Evolutionary conservation across 2,329 filamentous ascomycete species (phyloP), one percentile per base, ranked within the genome.

Genomic region (Verticillium nonalfalfae): DNA sequence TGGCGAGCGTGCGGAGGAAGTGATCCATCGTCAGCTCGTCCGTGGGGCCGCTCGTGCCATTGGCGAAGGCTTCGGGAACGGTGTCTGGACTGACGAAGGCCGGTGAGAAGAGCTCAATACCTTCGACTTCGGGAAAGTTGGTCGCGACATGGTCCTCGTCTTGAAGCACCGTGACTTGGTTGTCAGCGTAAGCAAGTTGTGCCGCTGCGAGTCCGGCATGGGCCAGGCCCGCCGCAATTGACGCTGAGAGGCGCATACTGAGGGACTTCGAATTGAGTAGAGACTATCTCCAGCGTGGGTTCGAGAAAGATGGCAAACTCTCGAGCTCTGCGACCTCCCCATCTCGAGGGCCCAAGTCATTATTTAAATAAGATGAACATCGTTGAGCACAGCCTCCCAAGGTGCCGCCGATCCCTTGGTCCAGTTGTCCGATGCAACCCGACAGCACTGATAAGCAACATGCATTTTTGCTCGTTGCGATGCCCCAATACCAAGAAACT

Each of bases 41-140:
- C 1, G 71, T 73, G 2, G 71, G 71, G 1, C 71, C 71, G 15
- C 64, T 67, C 0, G 69, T 73, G 15, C 71, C 71, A 34, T 71
- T 71, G 3, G 63, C 59, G 14, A 71, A 73, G 0, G 64, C 63
- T 2, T 58, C 57, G 0, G 71, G 68, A 4, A 73, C 61, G 2
- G 68, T 66, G 40, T 68, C 61, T 0, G 65, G 62, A 3, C 63
- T 59, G 4, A 40, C 56, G 34, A 73, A 73, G 1, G 71, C 65
- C 2, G 71, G 71, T 0, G 70, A 71, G 15, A 62, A 56, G 1
- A 73, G 63, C 6, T 71, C 55, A 1, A 72, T 36, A 0, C 58
- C 62, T 3, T 66, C 35, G 4, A 71, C 59, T 0, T 66, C 62
- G 1, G 63, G 66, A 2, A 71, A 71, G 57, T 70, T 62, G 31